phyloP scores from a whole-genome alignment of 331 rosid genomes.

The Pyracantha coccinea region DNA sequence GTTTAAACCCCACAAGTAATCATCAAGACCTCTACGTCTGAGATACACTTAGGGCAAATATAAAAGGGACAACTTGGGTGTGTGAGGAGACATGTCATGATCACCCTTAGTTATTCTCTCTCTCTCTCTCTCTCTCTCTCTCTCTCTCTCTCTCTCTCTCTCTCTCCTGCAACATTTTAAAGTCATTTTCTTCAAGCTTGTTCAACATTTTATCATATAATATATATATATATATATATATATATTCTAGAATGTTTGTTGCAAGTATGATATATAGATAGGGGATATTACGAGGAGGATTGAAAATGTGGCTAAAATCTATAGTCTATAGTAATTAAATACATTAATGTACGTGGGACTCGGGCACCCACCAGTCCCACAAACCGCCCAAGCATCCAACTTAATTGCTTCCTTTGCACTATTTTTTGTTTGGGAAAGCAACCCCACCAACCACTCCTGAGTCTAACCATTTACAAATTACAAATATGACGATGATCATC shows the following conservation, averaged over 20 bases:
- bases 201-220: not conserved
- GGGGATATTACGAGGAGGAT: no score
- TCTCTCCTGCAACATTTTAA: not conserved
- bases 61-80: conserved; percentile 25
- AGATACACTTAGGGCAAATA: not conserved
- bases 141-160: no score
- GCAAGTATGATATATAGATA: no score
- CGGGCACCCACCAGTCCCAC: conserved; percentile 61
- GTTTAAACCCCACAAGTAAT: conserved; percentile 21
- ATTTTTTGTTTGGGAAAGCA: conserved; percentile 66
- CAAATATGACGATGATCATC: not conserved
- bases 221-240: no score
- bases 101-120: conserved; percentile 18
- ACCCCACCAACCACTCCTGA: conserved; percentile 55
- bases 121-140: not conserved
- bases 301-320: no score
- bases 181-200: conserved; percentile 12
- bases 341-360: conserved; percentile 31
- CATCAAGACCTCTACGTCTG: conserved; percentile 27
- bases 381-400: conserved; percentile 73
- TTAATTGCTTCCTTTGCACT: conserved; percentile 64
- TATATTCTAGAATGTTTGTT: no score
- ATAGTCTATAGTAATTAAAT: no score
- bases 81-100: conserved; percentile 39
- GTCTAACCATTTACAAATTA: not conserved